Conservation (phyloP, 306 rosid species). For the Abrus pulchellus region DNA sequence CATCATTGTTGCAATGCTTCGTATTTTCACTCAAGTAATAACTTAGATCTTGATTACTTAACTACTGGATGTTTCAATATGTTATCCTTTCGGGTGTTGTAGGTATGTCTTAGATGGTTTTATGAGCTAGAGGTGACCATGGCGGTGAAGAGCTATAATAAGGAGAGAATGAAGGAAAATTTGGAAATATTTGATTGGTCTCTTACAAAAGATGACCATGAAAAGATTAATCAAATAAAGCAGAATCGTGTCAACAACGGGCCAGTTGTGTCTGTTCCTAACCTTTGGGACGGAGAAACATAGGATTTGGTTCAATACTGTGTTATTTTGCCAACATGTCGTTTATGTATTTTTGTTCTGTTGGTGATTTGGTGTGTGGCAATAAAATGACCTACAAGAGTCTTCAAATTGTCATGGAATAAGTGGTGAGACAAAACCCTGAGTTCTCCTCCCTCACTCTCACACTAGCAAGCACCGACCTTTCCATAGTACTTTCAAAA, state of each 20-base stretch:
- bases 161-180: slow-evolving; percentile 37
- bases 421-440: neutral
- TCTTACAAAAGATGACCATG: slow-evolving; percentile 15
- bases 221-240: slow-evolving; percentile 32
- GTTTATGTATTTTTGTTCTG: neutral
- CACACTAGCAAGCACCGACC: no score
- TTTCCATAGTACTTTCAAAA: no score
- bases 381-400: neutral
- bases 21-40: neutral
- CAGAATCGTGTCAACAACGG: slow-evolving; percentile 42
- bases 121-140: slow-evolving; percentile 34
- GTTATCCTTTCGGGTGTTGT: neutral
- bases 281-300: slow-evolving; percentile 59
- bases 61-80: neutral
- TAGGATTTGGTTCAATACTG: neutral
- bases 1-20: neutral
- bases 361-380: neutral
- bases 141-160: slow-evolving; percentile 31
- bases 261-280: slow-evolving; percentile 46
- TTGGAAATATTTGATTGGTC: slow-evolving; percentile 40
- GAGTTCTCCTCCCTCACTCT: no score
- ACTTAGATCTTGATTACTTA: neutral
- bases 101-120: slow-evolving; percentile 44
- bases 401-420: neutral
- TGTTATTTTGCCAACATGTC: neutral